Conservation (phyloP, 75 land plant genomes). For the Cunninghamia lanceolata region DNA sequence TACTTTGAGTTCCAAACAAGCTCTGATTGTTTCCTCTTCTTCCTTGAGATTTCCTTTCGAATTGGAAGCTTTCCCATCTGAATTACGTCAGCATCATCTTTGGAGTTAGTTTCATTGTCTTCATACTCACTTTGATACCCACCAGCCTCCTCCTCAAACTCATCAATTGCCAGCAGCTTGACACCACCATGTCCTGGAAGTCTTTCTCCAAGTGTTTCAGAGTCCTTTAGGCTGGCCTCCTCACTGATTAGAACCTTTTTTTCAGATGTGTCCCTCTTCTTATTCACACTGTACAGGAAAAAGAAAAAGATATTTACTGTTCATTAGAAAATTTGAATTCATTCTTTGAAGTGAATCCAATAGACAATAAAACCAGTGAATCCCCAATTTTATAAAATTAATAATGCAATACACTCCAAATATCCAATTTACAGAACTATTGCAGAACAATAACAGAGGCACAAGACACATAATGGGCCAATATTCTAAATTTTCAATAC, state of each 20-base stretch:
- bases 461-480: neutral
- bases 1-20: slow-evolving; percentile 34
- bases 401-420: neutral
- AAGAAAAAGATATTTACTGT: neutral
- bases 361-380: neutral
- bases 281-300: slow-evolving; percentile 23
- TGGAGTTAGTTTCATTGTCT: slow-evolving; percentile 12
- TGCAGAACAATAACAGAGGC: neutral
- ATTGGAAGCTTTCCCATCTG: neutral
- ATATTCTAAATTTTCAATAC: neutral
- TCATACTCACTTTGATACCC: slow-evolving; percentile 40
- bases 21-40: slow-evolving; percentile 34
- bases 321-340: neutral
- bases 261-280: neutral
- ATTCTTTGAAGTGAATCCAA: neutral
- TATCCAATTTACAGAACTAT: neutral
- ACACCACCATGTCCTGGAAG: slow-evolving; percentile 12
- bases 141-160: slow-evolving; percentile 43
- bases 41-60: slow-evolving; percentile 10
- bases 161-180: slow-evolving; percentile 38
- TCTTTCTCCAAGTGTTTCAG: neutral
- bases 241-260: neutral
- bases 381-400: neutral
- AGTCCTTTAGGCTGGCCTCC: neutral
- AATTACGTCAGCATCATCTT: neutral